phyloP scores from a whole-genome alignment of 352 stramenopile genomes.

The Globisporangium viniferum region DNA sequence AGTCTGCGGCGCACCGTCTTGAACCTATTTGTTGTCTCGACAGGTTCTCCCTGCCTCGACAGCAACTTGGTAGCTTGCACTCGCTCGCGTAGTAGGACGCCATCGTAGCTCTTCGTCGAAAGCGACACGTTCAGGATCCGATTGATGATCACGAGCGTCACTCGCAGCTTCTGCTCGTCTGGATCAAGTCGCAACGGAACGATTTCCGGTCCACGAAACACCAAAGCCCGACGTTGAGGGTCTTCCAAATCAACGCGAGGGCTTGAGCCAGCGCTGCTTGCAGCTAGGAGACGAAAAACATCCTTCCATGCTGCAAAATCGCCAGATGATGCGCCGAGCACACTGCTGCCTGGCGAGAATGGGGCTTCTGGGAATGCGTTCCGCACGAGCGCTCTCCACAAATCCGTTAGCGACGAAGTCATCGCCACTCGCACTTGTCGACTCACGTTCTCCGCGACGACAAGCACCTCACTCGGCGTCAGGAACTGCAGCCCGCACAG shows the following conservation, averaged over 20 bases:
- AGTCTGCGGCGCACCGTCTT: conserved; percentile 1
- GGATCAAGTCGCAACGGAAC: background rate
- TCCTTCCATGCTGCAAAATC: background rate
- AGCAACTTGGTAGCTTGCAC: background rate
- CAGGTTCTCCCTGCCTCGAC: background rate
- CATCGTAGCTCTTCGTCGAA: background rate
- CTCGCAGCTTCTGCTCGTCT: background rate
- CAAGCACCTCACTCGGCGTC: background rate
- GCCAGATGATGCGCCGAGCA: background rate
- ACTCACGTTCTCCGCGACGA: background rate
- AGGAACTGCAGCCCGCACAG: background rate
- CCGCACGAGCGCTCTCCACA: background rate
- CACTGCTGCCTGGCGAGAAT: background rate
- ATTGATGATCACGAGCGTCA: background rate
- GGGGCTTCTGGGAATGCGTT: background rate
- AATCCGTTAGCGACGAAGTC: background rate
- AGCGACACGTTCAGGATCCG: background rate
- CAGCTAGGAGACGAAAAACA: background rate
- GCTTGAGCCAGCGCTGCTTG: too few relatives aligned
- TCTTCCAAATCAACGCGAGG: too few relatives aligned
- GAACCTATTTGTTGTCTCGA: background rate
- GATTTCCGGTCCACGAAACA: background rate
- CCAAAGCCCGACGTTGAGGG: background rate
- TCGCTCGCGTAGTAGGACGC: background rate
- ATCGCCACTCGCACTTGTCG: background rate